Evolutionary conservation across 257 asterid genomes (phyloP).

Genomic region (Nicotiana knightiana): DNA sequence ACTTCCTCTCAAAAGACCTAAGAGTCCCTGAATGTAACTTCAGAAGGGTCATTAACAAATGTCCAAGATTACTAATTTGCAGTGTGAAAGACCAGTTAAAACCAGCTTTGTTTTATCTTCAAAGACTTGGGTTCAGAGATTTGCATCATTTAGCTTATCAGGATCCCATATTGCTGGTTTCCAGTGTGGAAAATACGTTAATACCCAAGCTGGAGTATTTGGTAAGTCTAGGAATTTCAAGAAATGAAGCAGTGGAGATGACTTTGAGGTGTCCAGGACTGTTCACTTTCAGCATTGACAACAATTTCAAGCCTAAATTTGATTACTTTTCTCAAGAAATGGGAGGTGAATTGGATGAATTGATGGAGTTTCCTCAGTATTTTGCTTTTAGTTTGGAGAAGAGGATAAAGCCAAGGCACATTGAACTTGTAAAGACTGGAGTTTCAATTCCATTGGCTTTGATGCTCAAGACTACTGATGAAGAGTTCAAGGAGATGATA

Average conservation of each 20-base stretch:
- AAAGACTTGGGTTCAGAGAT: conserved; percentile 59
- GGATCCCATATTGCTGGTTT: conserved; percentile 69
- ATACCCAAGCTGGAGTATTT: conserved; percentile 64
- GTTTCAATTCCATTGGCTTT: conserved; percentile 45
- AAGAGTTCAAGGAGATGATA: conserved; percentile 51
- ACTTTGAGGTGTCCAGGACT: conserved; percentile 73
- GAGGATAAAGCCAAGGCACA: conserved; percentile 64
- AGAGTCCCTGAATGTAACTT: conserved; percentile 52
- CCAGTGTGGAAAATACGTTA: conserved; percentile 76
- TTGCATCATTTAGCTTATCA: conserved; percentile 51
- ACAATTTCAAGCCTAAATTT: conserved; percentile 75
- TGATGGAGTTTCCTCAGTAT: conserved; percentile 77
- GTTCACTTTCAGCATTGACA: conserved; percentile 73
- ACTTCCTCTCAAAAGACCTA: conserved; percentile 54
- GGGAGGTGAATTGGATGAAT: conserved; percentile 52
- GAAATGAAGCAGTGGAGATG: conserved; percentile 55
- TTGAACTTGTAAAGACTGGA: conserved; percentile 44
- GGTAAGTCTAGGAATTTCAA: conserved; percentile 50
- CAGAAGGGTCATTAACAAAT: conserved; percentile 65
- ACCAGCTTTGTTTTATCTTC: conserved; percentile 78
- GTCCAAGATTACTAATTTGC: conserved; percentile 58
- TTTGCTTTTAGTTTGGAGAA: conserved; percentile 84
- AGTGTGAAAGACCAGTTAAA: conserved; percentile 68
- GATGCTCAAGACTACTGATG: conserved; percentile 69
- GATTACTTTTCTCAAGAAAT: conserved; percentile 54